A percentile compares a stretch with the other conserved stretches of the same genome.
phyloP scores from a whole-genome alignment of 78 protist species.

The Cavenderia fasciculata region DNA sequence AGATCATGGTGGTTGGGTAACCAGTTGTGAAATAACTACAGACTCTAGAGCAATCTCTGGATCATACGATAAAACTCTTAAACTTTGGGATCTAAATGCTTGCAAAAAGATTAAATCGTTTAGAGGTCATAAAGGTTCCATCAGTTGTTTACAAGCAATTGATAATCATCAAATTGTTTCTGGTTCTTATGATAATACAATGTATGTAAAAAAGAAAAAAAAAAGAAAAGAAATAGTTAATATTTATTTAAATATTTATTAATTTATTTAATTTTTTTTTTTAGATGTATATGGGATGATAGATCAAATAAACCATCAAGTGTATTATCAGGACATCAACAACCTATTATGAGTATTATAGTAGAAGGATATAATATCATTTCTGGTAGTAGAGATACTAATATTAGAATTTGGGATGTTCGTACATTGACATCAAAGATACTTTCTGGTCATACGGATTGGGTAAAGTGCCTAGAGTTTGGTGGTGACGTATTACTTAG shows the following conservation, averaged over 20 bases:
- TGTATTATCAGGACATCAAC: slow-evolving; percentile 60
- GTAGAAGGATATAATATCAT: slow-evolving; percentile 47
- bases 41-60: slow-evolving; percentile 57
- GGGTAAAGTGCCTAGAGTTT: slow-evolving; percentile 62
- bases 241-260: too few species aligned
- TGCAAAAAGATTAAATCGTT: slow-evolving; percentile 66
- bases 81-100: slow-evolving; percentile 72
- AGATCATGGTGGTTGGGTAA: slow-evolving; percentile 82
- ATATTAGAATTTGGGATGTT: slow-evolving; percentile 77
- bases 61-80: slow-evolving; percentile 68
- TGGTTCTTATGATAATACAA: slow-evolving; percentile 69
- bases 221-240: background rate
- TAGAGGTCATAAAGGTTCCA: slow-evolving; percentile 73
- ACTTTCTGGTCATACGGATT: slow-evolving; percentile 71
- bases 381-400: slow-evolving; percentile 66
- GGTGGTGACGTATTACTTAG: slow-evolving; percentile 4
- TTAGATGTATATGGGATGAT: slow-evolving; percentile 42
- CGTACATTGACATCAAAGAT: slow-evolving; percentile 40
- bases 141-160: slow-evolving; percentile 39
- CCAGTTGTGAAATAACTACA: background rate
- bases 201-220: slow-evolving; percentile 2
- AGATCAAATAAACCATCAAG: slow-evolving; percentile 62
- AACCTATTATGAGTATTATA: slow-evolving; percentile 16
- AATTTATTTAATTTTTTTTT: background rate
- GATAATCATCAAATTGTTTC: slow-evolving; percentile 40